Evolutionary conservation across 345 rosid species (phyloP).

Genomic region (Populus euphratica): DNA sequence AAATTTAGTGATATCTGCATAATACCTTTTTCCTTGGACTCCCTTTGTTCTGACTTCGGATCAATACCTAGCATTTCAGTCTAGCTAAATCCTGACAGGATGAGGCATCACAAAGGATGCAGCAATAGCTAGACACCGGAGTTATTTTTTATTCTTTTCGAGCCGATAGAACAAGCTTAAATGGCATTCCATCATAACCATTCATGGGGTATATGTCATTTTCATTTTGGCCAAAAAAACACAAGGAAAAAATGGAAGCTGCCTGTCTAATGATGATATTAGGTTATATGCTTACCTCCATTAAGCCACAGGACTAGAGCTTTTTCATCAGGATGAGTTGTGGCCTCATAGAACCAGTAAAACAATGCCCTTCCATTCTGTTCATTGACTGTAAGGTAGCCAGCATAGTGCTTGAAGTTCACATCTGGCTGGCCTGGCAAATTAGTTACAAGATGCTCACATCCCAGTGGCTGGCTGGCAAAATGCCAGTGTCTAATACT

Average conservation of each 20-base stretch:
- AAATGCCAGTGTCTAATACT: conserved; percentile 22
- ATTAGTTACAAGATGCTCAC: conserved; percentile 50
- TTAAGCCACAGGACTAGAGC: conserved; percentile 93
- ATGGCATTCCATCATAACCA: background rate
- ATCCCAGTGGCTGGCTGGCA: conserved; percentile 10
- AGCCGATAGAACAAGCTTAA: background rate
- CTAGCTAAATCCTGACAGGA: background rate
- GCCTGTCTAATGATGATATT: background rate
- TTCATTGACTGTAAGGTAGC: conserved; percentile 65
- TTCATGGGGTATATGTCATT: background rate
- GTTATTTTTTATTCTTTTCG: background rate
- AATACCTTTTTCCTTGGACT: background rate
- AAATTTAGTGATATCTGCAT: background rate
- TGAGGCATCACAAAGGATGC: background rate
- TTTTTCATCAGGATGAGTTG: conserved; percentile 46
- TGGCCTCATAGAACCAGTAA: conserved; percentile 88
- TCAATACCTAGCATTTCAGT: background rate
- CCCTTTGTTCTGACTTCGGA: background rate
- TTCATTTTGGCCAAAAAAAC: background rate
- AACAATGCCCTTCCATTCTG: conserved; percentile 66
- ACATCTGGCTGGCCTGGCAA: conserved; percentile 69
- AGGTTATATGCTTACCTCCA: conserved; percentile 57
- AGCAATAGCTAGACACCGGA: background rate
- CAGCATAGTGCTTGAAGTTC: conserved; percentile 66
- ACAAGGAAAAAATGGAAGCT: background rate